Conservation (phyloP, 1,284 basidiomycete species). For the Porodaedalea pini region DNA sequence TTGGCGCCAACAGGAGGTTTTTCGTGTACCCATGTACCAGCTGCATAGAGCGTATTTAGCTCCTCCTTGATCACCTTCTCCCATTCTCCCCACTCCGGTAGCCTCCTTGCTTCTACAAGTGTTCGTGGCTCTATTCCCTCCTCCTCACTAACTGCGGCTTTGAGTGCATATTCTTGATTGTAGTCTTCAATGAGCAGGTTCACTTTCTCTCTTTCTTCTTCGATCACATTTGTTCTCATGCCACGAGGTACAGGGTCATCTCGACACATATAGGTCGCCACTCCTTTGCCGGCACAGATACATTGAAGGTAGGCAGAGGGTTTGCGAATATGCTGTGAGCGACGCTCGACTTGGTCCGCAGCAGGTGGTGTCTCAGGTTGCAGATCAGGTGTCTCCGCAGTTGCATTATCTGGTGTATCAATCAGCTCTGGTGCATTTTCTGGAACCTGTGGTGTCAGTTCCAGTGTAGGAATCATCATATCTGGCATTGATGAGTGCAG, state of each 20-base stretch:
- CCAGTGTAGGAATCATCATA: neutral
- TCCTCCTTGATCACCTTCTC: conserved; percentile 31
- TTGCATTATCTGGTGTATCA: too few relatives aligned
- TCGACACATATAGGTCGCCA: neutral
- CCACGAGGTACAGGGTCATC: neutral
- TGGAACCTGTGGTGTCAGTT: neutral
- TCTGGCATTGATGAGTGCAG: neutral
- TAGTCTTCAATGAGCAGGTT: neutral
- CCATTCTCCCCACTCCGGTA: conserved; percentile 30
- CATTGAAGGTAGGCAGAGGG: too few relatives aligned
- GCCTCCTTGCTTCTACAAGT: conserved; percentile 24
- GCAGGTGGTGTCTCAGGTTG: too few relatives aligned
- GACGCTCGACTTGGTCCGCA: too few relatives aligned
- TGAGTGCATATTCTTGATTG: neutral
- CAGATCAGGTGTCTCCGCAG: too few relatives aligned
- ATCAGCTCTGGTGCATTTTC: too few relatives aligned
- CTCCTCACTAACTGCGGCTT: conserved; percentile 1
- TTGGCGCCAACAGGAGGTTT: conserved; percentile 25
- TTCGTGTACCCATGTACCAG: conserved; percentile 29
- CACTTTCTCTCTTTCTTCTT: neutral
- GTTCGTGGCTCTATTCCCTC: conserved; percentile 20
- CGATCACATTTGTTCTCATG: too few relatives aligned
- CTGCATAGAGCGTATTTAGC: conserved; percentile 23
- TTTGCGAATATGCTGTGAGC: too few relatives aligned
- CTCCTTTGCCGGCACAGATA: too few relatives aligned